A percentile compares a stretch with the other conserved stretches of the same genome.
phyloP scores from a whole-genome alignment of 148 eudicot genomes.

The Fagopyrum homotropicum region DNA sequence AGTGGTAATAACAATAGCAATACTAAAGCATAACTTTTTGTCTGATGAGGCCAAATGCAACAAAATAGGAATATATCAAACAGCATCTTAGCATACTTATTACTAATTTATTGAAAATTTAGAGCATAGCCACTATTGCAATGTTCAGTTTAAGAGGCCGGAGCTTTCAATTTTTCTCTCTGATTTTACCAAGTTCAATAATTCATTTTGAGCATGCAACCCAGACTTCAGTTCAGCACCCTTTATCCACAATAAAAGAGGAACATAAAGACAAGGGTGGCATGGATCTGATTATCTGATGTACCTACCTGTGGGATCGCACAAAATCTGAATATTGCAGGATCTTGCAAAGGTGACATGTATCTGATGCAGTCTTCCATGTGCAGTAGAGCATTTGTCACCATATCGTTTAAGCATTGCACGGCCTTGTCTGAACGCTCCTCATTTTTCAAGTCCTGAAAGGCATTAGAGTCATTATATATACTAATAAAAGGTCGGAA shows the following conservation, averaged over 20 bases:
- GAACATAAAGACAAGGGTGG: neutral
- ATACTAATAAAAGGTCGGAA: neutral
- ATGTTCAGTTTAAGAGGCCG: neutral
- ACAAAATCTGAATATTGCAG: constrained; percentile 76
- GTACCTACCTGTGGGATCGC: constrained; percentile 98
- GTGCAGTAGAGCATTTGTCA: constrained; percentile 78
- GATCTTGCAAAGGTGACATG: constrained; percentile 69
- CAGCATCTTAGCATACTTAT: too few species aligned
- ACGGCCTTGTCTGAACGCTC: constrained; percentile 83
- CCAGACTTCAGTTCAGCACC: neutral
- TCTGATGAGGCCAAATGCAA: neutral
- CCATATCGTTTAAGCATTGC: constrained; percentile 95
- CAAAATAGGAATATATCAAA: neutral
- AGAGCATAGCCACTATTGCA: neutral
- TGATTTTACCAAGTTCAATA: neutral
- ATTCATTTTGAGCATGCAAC: neutral
- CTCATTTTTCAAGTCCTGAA: constrained; percentile 76
- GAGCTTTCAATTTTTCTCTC: neutral
- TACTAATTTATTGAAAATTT: neutral
- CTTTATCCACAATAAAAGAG: neutral
- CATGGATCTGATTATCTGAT: neutral
- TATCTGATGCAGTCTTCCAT: constrained; percentile 76
- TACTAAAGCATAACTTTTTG: neutral
- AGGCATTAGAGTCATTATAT: constrained; percentile 13
- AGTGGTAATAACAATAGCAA: neutral